Base-by-base conservation (phyloP, 164 flowering plant species). In the Stephania yunnanensis region DNA sequence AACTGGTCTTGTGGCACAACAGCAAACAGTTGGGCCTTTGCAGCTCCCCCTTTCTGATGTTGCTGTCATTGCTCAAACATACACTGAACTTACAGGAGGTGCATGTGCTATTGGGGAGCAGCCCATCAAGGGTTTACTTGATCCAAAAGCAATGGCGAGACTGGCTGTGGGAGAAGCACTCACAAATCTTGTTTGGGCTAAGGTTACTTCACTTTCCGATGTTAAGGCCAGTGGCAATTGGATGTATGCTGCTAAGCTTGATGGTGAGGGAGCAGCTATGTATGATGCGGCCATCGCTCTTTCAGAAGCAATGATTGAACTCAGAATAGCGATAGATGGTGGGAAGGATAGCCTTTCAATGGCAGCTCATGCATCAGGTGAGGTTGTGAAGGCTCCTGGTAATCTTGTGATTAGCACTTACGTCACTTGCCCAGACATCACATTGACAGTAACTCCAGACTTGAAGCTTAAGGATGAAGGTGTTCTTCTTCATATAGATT, bases 171-270 rank as follows among this genome's bases (percentile, higher is more conserved):
- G 98, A 72, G 99, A 95, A 81, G 98, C 97, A 68, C 87, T 92
- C n/a, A 93, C 98, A 74, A 95, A 95, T 86, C 99, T 95, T 67
- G 91, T 95, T 66, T 95, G 99, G 97, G 97, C 97, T 5, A 86
- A 87, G 81, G 89, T 91, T 25, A 90, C 99, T 69, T 88, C 97
- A 71, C 93, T 91, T 63, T 82, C 89, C 68, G 96, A 92, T 84
- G 97, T 93, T 46, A 95, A 95, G 81, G 98, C 99, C 7, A 95
- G 99, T 84, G 99, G 94, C 20, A 95, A 95, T 72, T 95, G 96
- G 99, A 93, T 95, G 99, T 95, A 93, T 85, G 98, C 99, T 76
- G 99, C 99, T 69, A 95, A 95, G 84, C 91, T 93, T 71, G 97
- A 95, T 82, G 99, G 96, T 44, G 98, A 93, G 80, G 98, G 99